Base-by-base conservation (phyloP, 768 basidiomycete species). In the Amanita exitialis region DNA sequence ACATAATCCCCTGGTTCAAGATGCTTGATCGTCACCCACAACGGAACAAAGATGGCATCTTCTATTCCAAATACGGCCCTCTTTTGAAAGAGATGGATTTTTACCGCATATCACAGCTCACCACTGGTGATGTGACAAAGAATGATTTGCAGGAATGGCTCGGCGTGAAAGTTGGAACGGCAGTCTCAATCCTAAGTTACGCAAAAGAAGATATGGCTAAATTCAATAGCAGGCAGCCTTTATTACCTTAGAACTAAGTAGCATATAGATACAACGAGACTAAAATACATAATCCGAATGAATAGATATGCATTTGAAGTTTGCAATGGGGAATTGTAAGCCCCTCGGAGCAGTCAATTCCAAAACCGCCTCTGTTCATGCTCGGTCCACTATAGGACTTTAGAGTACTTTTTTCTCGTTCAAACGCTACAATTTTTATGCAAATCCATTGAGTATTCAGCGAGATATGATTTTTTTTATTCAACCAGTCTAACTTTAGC, bases 11-110 rank as follows among this genome's bases (percentile, higher is more conserved):
- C n/a, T n/a, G 23, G 23, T 23, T 23, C 23, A 23, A 23, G 23
- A 23, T 23, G 23, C 23, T 23, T 23, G 23, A 23, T 23, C 23
- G 4, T 23, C 0, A 76, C 80, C 4, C 86, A 92, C 72, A 93
- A 93, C 61, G 90, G 30, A 47, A 47, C 28, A 30, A 47, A 47
- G 45, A 47, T 47, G 45, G 45, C 30, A 47, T 47, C 34, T 18
- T 32, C 30, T 47, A 47, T 47, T 30, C 15, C 27, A 30, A 47
- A 35, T 47, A 47, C 16, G 45, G n/a, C 45, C 45, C 45, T 32
- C 27, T 32, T 30, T 35, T 47, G 45, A 34, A 47, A 13, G 45
- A 47, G 45, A 47, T 32, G 34, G 45, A 35, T 16, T 47, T 47
- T 35, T 35, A 32, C 30, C 27, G 28, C 30, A 47, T 47, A 32